Percentiles rank a stretch among this genome's conserved stretches.
Evolutionary conservation across 139 green algal species (phyloP).

Genomic region (Axilococcus clingmanii): DNA sequence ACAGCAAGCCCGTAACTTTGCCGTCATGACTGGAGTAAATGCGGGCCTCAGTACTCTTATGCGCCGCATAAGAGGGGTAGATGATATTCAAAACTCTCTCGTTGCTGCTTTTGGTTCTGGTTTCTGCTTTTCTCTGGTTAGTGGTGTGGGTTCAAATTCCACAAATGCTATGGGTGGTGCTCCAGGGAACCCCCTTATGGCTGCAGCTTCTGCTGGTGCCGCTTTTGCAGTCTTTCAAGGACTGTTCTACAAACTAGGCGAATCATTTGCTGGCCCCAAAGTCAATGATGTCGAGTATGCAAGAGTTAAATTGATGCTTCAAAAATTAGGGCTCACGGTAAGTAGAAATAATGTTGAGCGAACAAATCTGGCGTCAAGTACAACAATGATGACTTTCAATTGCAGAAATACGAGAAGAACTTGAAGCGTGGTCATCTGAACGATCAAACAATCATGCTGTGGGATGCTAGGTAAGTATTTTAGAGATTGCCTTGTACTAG

Average conservation of each 20-base stretch:
- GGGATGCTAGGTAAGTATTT: conserved; percentile 49
- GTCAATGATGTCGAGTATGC: conserved; percentile 35
- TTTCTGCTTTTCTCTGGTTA: conserved; percentile 65
- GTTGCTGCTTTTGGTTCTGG: conserved; percentile 70
- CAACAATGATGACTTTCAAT: too few relatives aligned
- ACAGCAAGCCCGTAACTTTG: conserved; percentile 83
- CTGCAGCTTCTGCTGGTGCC: conserved; percentile 42
- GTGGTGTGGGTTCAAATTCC: conserved; percentile 25
- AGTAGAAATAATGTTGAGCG: neutral
- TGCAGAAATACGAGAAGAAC: conserved; percentile 84
- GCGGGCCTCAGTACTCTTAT: conserved; percentile 56
- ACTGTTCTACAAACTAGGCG: conserved; percentile 60
- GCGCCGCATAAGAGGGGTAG: conserved; percentile 59
- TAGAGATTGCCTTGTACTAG: neutral
- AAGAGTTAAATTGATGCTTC: conserved; percentile 76
- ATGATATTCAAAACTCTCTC: conserved; percentile 70
- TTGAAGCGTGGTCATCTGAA: conserved; percentile 80
- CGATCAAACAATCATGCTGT: conserved; percentile 87
- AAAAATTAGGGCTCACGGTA: conserved; percentile 8
- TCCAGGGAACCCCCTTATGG: conserved; percentile 24
- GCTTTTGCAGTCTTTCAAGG: conserved; percentile 72
- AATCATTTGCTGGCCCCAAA: conserved; percentile 15
- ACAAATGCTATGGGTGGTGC: conserved; percentile 8
- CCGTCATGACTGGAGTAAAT: conserved; percentile 88
- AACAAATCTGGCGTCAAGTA: conserved; percentile 41